A percentile compares a stretch with the other conserved stretches of the same genome.
These are phyloP conservation scores for Lasiodiplodia citricola DNA, from an alignment of 2,329 filamentous ascomycete genomes.

Conservation along the genomic window DNA sequence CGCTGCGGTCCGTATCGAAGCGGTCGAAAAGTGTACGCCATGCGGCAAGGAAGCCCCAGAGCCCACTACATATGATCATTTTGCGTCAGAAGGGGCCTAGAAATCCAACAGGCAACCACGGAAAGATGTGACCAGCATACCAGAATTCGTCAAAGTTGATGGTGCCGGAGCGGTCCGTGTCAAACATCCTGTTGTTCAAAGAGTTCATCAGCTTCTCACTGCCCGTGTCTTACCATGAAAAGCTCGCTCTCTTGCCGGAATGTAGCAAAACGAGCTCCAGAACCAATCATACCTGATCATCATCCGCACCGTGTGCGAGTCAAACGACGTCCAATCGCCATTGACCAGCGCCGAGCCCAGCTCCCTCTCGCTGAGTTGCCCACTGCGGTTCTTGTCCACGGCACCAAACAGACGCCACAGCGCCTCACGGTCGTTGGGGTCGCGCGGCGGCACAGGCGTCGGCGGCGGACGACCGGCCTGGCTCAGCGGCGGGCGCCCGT, in stretches of 20 bases:
- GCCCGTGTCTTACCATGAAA: background rate
- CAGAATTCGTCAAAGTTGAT: slow-evolving; percentile 97
- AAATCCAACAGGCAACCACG: background rate
- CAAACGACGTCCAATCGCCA: slow-evolving; percentile 93
- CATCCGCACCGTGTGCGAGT: slow-evolving; percentile 92
- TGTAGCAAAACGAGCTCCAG: background rate
- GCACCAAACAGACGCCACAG: slow-evolving; percentile 86
- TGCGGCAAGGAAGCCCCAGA: slow-evolving; percentile 94
- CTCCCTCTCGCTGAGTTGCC: slow-evolving; percentile 83
- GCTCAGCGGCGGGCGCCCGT: slow-evolving; percentile 63
- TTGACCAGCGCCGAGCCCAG: slow-evolving; percentile 92
- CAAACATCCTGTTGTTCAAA: slow-evolving; percentile 76
- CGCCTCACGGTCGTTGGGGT: slow-evolving; percentile 69
- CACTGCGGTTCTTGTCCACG: slow-evolving; percentile 84
- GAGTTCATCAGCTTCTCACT: background rate
- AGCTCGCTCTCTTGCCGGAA: background rate
- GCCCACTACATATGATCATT: slow-evolving; percentile 56
- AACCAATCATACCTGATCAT: slow-evolving; percentile 71
- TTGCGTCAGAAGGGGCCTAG: background rate
- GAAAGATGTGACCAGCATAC: slow-evolving; percentile 38
- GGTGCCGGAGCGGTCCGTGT: slow-evolving; percentile 83
- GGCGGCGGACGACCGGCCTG: slow-evolving; percentile 49
- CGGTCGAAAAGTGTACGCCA: slow-evolving; percentile 96
- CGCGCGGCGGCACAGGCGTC: slow-evolving; percentile 58
- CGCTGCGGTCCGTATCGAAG: slow-evolving; percentile 86